Percentiles rank a stretch among this genome's conserved stretches.
phyloP scores from a whole-genome alignment of 805 yeast species.

The Saturnispora mendoncae region DNA sequence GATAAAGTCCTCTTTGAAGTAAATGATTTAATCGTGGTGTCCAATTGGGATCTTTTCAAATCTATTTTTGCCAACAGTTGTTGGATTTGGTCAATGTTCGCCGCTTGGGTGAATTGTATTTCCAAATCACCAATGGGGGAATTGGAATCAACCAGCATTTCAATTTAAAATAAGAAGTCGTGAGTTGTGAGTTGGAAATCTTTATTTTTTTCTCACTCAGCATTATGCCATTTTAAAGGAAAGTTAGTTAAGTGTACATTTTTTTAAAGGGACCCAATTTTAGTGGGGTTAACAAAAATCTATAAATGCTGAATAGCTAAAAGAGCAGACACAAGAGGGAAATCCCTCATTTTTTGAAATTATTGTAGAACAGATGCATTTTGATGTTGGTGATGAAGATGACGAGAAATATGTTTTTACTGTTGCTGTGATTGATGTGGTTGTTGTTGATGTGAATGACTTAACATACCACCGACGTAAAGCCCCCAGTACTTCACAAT shows the following conservation, averaged over 20 bases:
- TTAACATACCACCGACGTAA: slow-evolving; percentile 2
- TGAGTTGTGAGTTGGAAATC: too few species aligned
- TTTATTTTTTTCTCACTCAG: too few species aligned
- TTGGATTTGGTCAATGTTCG: slow-evolving; percentile 19
- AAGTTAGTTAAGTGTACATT: too few species aligned
- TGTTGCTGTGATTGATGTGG: too few species aligned
- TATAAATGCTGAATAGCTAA: background rate
- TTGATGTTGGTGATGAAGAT: background rate
- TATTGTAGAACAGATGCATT: background rate
- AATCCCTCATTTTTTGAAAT: background rate
- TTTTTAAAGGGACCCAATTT: too few species aligned
- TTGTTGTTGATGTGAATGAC: background rate
- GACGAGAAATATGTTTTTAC: too few species aligned
- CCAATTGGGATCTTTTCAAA: slow-evolving; percentile 19
- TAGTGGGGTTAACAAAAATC: background rate
- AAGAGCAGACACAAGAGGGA: background rate
- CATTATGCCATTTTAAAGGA: too few species aligned
- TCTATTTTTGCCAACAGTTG: slow-evolving; percentile 21
- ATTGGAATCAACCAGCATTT: background rate
- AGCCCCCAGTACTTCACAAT: slow-evolving; percentile 27
- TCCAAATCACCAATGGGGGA: slow-evolving; percentile 1
- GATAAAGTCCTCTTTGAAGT: slow-evolving; percentile 29
- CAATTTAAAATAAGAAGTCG: too few species aligned
- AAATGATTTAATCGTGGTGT: slow-evolving; percentile 18
- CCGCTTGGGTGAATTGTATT: slow-evolving; percentile 12